These are phyloP conservation scores for Thermothelomyces thermophilus DNA, from an alignment of 2,329 filamentous ascomycete genomes.

Conservation along the genomic window DNA sequence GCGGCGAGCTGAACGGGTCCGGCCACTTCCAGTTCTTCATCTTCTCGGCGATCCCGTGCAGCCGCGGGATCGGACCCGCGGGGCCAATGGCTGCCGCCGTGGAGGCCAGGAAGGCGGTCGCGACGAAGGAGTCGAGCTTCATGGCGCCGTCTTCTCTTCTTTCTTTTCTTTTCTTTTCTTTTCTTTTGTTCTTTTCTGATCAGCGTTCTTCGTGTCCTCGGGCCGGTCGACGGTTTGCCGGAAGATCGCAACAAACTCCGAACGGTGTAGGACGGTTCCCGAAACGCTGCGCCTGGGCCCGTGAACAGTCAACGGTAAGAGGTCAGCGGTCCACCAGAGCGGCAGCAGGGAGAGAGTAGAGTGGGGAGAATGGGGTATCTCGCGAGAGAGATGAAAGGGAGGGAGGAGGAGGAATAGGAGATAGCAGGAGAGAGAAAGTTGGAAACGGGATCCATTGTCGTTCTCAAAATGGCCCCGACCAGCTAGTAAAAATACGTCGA, in stretches of 20 bases:
- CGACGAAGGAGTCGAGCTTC: conserved; percentile 21
- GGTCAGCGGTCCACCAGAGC: too few species aligned
- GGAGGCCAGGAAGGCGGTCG: conserved; percentile 26
- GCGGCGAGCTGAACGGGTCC: conserved; percentile 33
- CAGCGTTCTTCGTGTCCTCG: too few species aligned
- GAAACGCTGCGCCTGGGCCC: too few species aligned
- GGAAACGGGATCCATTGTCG: background rate
- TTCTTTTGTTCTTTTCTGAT: too few species aligned
- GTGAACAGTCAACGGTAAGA: too few species aligned
- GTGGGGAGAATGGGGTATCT: too few species aligned
- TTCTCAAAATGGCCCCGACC: background rate
- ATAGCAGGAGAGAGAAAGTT: background rate
- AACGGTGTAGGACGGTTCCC: background rate
- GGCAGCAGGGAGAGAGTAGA: too few species aligned
- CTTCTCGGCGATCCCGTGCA: conserved; percentile 30
- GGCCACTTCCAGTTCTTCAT: conserved; percentile 37
- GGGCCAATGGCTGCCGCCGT: conserved; percentile 22
- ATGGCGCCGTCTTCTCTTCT: conserved; percentile 8
- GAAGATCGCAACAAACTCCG: background rate
- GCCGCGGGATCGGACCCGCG: conserved; percentile 20
- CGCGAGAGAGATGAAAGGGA: too few species aligned
- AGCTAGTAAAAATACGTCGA: conserved; percentile 13
- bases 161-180: background rate
- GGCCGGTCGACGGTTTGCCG: too few species aligned
- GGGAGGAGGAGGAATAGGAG: too few species aligned